Conservation (phyloP, 306 rosid species). For the Alnus glutinosa region DNA sequence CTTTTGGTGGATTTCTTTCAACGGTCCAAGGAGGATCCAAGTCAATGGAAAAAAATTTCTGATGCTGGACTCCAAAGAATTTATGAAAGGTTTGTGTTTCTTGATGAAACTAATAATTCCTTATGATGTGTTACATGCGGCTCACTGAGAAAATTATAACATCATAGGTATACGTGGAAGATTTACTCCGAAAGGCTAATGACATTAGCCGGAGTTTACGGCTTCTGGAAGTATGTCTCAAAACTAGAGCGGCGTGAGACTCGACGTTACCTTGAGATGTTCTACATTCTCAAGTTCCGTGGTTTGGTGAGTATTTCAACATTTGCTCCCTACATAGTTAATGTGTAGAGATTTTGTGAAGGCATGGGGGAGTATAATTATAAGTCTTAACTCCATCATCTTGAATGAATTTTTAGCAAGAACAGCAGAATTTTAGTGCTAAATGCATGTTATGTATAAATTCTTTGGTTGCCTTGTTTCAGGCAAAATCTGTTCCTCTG, state of each 20-base stretch:
- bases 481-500: conserved; percentile 77
- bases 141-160: conserved; percentile 14
- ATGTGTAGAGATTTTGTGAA: background rate
- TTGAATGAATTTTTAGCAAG: background rate
- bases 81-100: conserved; percentile 59
- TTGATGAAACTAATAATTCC: background rate
- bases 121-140: background rate
- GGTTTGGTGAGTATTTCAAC: conserved; percentile 63
- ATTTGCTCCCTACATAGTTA: conserved; percentile 5
- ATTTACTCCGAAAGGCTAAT: conserved; percentile 87
- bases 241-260: conserved; percentile 90
- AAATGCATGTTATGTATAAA: background rate
- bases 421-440: background rate
- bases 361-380: background rate
- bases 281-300: conserved; percentile 91
- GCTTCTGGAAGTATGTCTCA: conserved; percentile 95
- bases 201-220: conserved; percentile 91
- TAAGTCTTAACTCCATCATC: background rate
- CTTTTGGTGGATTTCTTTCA: conserved; percentile 67
- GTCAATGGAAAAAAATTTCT: conserved; percentile 69
- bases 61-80: conserved; percentile 83
- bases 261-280: conserved; percentile 90
- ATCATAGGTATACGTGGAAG: conserved; percentile 85
- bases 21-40: conserved; percentile 62
- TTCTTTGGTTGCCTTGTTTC: conserved; percentile 18